phyloP scores from a whole-genome alignment of 1,284 basidiomycete genomes.

The Ganoderma boninense region DNA sequence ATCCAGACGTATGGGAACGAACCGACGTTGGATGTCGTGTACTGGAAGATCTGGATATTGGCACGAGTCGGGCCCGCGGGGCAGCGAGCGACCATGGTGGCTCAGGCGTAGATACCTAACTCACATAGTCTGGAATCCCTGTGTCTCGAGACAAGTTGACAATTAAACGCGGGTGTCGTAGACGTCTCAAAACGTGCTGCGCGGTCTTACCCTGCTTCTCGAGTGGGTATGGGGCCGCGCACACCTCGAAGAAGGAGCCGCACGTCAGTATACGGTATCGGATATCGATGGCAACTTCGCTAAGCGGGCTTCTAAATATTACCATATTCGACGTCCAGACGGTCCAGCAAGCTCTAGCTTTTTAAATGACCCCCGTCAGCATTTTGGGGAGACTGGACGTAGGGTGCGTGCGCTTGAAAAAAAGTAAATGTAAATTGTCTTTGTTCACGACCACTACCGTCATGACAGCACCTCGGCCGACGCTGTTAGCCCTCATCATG shows the following conservation, averaged over 20 bases:
- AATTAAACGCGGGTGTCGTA: no score
- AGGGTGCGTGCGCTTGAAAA: no score
- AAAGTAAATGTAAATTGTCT: background rate
- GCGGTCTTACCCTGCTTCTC: background rate
- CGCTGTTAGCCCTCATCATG: background rate
- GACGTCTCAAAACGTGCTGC: no score
- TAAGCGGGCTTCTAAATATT: background rate
- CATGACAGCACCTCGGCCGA: background rate
- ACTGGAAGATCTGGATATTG: slow-evolving; percentile 29
- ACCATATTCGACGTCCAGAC: background rate
- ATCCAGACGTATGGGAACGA: slow-evolving; percentile 33
- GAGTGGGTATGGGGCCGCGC: background rate
- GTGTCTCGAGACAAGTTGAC: no score
- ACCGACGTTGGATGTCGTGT: slow-evolving; percentile 20
- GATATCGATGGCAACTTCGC: background rate
- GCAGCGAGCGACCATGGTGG: no score
- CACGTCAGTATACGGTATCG: background rate
- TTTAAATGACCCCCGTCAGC: no score
- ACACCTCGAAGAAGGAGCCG: background rate
- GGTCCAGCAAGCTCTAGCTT: no score
- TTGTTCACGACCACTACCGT: background rate
- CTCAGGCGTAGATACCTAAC: no score
- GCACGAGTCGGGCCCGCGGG: slow-evolving; percentile 22
- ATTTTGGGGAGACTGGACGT: no score
- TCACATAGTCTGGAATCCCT: no score